These are phyloP conservation scores for Hymenoscyphus occultus DNA, from an alignment of 2,329 filamentous ascomycete species.

Conservation along the genomic window DNA sequence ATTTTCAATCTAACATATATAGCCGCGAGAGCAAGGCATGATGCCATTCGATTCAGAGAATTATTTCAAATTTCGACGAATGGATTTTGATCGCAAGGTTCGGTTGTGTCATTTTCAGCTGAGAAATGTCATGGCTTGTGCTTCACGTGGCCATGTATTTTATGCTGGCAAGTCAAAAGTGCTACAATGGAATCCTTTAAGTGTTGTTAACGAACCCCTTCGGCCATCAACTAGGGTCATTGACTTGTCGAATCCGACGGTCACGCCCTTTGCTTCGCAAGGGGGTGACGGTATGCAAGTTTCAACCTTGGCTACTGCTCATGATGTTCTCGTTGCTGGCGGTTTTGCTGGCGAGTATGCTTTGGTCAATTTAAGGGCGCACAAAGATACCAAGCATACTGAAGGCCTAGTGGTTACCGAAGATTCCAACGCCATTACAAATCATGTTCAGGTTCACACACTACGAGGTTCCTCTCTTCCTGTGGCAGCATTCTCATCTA, in stretches of 20 bases:
- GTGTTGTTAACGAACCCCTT: conserved; percentile 39
- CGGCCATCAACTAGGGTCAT: conserved; percentile 23
- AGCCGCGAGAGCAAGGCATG: conserved; percentile 23
- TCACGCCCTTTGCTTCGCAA: conserved; percentile 27
- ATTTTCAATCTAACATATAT: not conserved
- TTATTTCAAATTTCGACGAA: conserved; percentile 57
- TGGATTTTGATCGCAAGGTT: conserved; percentile 53
- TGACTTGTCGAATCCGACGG: conserved; percentile 31
- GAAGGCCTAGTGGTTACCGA: conserved; percentile 42
- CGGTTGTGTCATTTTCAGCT: conserved; percentile 64
- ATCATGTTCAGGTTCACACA: conserved; percentile 58
- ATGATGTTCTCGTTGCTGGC: conserved; percentile 40
- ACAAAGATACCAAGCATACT: conserved; percentile 32
- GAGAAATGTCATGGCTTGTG: conserved; percentile 58
- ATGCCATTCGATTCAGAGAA: conserved; percentile 30
- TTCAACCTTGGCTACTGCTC: conserved; percentile 35
- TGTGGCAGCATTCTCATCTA: conserved; percentile 59
- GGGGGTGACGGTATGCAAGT: conserved; percentile 30
- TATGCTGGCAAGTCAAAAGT: conserved; percentile 53
- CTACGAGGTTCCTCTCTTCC: conserved; percentile 52
- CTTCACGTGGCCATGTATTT: conserved; percentile 54
- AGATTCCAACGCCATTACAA: conserved; percentile 60
- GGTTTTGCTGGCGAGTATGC: conserved; percentile 42
- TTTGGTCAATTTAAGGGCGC: conserved; percentile 35
- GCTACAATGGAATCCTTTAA: conserved; percentile 50